Percentiles rank a stretch among this genome's conserved stretches.
Evolutionary conservation across 176 grass and related monocot species (phyloP).

Genomic region (Typha latifolia): DNA sequence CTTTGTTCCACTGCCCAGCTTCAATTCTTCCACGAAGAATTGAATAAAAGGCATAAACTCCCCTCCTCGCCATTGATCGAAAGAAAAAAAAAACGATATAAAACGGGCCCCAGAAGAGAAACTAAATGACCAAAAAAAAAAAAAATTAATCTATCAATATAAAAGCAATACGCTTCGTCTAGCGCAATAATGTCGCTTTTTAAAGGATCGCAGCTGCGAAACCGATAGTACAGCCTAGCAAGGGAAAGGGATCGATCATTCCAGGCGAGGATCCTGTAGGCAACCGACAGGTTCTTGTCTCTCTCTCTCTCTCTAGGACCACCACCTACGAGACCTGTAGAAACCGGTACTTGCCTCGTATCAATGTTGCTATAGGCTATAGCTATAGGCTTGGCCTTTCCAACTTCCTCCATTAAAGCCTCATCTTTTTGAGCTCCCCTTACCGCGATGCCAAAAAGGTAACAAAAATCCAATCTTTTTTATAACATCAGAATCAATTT

Average conservation of each 20-base stretch:
- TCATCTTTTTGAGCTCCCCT: slow-evolving; percentile 11
- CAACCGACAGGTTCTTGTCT: neutral
- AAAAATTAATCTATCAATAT: too few relatives aligned
- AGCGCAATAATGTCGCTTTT: slow-evolving; percentile 15
- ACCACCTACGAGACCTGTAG: too few relatives aligned
- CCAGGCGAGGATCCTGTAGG: neutral
- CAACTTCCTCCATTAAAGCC: slow-evolving; percentile 13
- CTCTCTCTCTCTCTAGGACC: too few relatives aligned
- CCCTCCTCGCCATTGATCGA: too few relatives aligned
- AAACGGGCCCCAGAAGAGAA: too few relatives aligned
- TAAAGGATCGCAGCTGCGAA: neutral
- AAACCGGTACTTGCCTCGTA: too few relatives aligned
- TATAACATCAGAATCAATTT: too few relatives aligned
- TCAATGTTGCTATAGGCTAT: neutral
- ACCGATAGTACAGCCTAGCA: slow-evolving; percentile 9
- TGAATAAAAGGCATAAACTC: too few relatives aligned
- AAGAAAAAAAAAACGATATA: too few relatives aligned
- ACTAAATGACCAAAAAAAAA: too few relatives aligned
- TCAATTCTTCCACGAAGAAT: too few relatives aligned
- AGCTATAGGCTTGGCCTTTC: neutral
- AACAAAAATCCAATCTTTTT: slow-evolving; percentile 9
- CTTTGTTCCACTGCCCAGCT: too few relatives aligned
- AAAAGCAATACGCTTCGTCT: neutral
- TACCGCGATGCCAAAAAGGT: slow-evolving; percentile 1
- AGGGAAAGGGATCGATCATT: slow-evolving; percentile 16